Percentiles rank a stretch among this genome's conserved stretches.
Evolutionary conservation across 2,329 filamentous ascomycete genomes (phyloP).

Genomic region (Calonectria montana): DNA sequence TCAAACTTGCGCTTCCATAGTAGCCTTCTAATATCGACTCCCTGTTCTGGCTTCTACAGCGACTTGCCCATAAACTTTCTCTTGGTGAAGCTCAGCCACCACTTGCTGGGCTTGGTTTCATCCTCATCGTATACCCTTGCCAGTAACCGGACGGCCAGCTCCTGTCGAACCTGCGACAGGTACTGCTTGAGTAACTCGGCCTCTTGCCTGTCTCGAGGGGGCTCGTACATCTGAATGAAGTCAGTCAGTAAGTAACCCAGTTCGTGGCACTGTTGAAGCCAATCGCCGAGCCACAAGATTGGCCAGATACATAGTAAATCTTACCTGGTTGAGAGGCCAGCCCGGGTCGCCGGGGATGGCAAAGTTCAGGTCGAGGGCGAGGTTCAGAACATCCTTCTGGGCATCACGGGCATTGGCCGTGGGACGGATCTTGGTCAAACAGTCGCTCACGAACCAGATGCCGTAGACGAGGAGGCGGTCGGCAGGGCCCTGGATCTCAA

Average conservation of each 20-base stretch:
- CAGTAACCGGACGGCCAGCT: constrained; percentile 84
- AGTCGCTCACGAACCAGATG: constrained; percentile 94
- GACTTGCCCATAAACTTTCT: constrained; percentile 99
- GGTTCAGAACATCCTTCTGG: constrained; percentile 84
- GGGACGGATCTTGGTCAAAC: constrained; percentile 87
- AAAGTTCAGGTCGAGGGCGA: constrained; percentile 93
- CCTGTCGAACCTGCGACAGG: constrained; percentile 91
- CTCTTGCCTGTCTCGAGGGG: constrained; percentile 86
- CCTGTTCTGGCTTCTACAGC: constrained; percentile 60
- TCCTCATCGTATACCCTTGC: constrained; percentile 87
- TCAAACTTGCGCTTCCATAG: constrained; percentile 27
- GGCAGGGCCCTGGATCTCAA: constrained; percentile 96
- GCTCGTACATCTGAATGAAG: constrained; percentile 79
- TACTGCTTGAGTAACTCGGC: constrained; percentile 91
- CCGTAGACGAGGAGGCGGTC: constrained; percentile 96
- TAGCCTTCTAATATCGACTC: constrained; percentile 35
- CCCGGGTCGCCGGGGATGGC: constrained; percentile 92
- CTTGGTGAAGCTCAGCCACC: constrained; percentile 99
- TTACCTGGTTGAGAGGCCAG: constrained; percentile 90
- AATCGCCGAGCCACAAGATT: not conserved
- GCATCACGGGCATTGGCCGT: constrained; percentile 70
- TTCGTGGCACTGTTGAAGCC: not conserved
- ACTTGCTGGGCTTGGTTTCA: constrained; percentile 80
- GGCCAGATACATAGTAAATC: constrained; percentile 26
- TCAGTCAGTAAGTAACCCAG: constrained; percentile 22